phyloP scores from a whole-genome alignment of 768 basidiomycete species.

The Hygrophorus russula region DNA sequence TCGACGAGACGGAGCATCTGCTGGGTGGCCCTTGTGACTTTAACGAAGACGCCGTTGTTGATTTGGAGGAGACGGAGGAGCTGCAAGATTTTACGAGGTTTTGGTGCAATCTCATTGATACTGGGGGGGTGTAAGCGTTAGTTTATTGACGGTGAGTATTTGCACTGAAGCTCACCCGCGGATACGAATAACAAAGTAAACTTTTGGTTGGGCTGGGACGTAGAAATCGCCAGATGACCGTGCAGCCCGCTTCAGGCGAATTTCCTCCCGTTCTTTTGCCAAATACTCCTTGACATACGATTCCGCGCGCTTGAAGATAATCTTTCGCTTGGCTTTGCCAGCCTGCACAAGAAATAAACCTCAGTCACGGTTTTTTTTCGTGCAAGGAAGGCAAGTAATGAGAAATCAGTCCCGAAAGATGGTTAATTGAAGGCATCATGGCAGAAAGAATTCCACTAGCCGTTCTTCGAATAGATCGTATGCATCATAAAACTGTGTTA shows the following conservation, averaged over 20 bases:
- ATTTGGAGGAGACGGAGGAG: constrained; percentile 98
- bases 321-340: constrained; percentile 83
- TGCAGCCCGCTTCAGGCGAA: constrained; percentile 89
- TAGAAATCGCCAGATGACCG: constrained; percentile 92
- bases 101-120: constrained; percentile 99
- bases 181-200: constrained; percentile 96
- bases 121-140: constrained; percentile 31
- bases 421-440: constrained; percentile 81
- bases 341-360: constrained; percentile 37
- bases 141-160: not conserved
- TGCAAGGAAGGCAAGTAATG: constrained; percentile 9
- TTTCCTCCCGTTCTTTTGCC: constrained; percentile 87
- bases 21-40: constrained; percentile 90
- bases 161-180: constrained; percentile 62
- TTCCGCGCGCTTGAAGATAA: constrained; percentile 99
- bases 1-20: constrained; percentile 98
- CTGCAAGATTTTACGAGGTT: constrained; percentile 98
- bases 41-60: constrained; percentile 98
- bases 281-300: constrained; percentile 96
- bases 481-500: constrained; percentile 56
- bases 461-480: constrained; percentile 62
- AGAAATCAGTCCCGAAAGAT: constrained; percentile 83
- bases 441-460: constrained; percentile 61
- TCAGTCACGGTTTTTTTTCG: constrained; percentile 1
- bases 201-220: constrained; percentile 92